phyloP scores from a whole-genome alignment of 2,329 filamentous ascomycete species.

The Pyrenophora graminea region DNA sequence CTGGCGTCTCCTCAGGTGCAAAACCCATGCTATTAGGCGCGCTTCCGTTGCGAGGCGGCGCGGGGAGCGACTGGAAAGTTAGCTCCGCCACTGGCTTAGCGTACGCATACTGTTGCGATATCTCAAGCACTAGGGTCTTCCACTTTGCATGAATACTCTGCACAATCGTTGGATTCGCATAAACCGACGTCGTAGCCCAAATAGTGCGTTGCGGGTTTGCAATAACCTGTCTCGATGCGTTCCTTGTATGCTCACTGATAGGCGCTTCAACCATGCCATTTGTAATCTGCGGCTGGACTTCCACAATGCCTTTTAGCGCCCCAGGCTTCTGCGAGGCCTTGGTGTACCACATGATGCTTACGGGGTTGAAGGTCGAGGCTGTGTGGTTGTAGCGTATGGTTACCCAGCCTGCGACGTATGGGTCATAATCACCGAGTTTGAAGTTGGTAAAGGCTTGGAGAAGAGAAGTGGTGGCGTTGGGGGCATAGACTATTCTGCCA shows the following conservation, averaged over 20 bases:
- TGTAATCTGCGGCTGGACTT: slow-evolving; percentile 20
- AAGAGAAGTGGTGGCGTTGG: slow-evolving; percentile 17
- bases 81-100: slow-evolving; percentile 21
- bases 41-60: slow-evolving; percentile 15
- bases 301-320: slow-evolving; percentile 16
- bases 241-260: slow-evolving; percentile 25
- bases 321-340: slow-evolving; percentile 25
- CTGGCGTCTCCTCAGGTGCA: slow-evolving; percentile 8
- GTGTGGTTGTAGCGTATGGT: slow-evolving; percentile 30
- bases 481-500: slow-evolving; percentile 21
- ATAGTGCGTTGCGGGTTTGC: slow-evolving; percentile 23
- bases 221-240: slow-evolving; percentile 21
- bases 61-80: slow-evolving; percentile 29
- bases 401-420: slow-evolving; percentile 32
- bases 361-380: slow-evolving; percentile 17
- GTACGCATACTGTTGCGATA: slow-evolving; percentile 20
- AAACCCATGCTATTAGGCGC: slow-evolving; percentile 29
- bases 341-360: slow-evolving; percentile 31
- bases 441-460: slow-evolving; percentile 27
- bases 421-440: slow-evolving; percentile 25
- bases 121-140: slow-evolving; percentile 18
- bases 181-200: slow-evolving; percentile 33
- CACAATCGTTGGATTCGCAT: slow-evolving; percentile 22
- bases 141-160: slow-evolving; percentile 25
- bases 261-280: slow-evolving; percentile 24